Base-by-base conservation (phyloP, 768 basidiomycete genomes). In the Kwoniella shandongensis region DNA sequence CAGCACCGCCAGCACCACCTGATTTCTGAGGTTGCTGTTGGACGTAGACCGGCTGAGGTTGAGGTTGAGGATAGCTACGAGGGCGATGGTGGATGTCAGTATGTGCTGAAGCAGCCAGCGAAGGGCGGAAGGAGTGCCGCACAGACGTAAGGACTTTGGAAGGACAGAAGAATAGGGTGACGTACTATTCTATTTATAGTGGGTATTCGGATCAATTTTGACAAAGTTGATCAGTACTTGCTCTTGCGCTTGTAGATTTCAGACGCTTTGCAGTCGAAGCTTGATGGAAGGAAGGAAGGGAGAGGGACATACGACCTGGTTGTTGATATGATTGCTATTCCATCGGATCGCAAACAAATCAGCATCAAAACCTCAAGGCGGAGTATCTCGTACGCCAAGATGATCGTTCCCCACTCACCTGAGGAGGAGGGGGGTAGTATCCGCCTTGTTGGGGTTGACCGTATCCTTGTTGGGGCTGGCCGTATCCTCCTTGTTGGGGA, bases 41-140 rank as follows among this genome's bases (percentile, higher is more conserved):
- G 40, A 89, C 86, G 70, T 88, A 87, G 50, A 90, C 85, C 0
- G 86, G 85, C 73, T 90, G 88, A 17, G 89, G 88, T 63, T 84
- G 85, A 17, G 84, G 85, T 62, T 86, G 83, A 15, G 83, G 83
- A 51, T 83, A 81, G 63, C 69, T 70, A 45, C 29, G 12, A 29
- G 3, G 32, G 18, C n/a, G 39, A 25, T 47, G 26, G 47, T 42
- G 7, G 7, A 18, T n/a, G n/a, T 18, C 48, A 17, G 12, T 17
- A 8, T 38, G 35, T 30, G 22, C n/a, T n/a, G n/a, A n/a, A n/a
- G n/a, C n/a, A n/a, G n/a, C n/a, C n/a, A n/a, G n/a, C n/a, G n/a
- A n/a, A n/a, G n/a, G n/a, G n/a, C n/a, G n/a, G n/a, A n/a, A n/a
- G n/a, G n/a, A n/a, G n/a, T n/a, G n/a, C n/a, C n/a, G n/a, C 7